Base-by-base conservation (phyloP, 1,284 basidiomycete genomes). In the Microstroma glucosiphilum region DNA sequence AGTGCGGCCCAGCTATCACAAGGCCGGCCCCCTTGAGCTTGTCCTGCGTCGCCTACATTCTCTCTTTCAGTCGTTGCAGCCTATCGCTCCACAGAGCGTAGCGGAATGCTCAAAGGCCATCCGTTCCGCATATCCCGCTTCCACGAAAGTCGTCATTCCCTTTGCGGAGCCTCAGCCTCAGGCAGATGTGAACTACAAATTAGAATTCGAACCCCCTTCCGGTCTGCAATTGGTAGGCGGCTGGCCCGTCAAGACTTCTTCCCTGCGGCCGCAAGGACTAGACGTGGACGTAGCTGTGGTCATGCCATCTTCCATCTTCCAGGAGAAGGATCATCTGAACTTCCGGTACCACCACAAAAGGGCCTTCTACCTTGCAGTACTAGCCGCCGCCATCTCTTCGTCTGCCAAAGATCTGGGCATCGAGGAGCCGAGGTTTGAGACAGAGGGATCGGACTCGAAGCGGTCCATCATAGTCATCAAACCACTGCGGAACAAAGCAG, bases 251-350 rank as follows among this genome's bases (percentile, higher is more conserved):
- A 69, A 71, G 37, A 64, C 70, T 1, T 65, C 73, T 1, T 68
- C 69, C 21, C 70, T 71, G 58, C 66, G 72, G n/a, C 67, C 72
- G 0, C 68, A 70, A 9, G 71, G 70, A 2, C 64, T 75, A 43
- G 69, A 78, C 26, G 73, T 76, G 56, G 75, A 78, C 51, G 60
- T 78, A 25, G 71, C 68, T 6, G 72, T 76, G 41, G 66, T 72
- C 21, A 75, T 80, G 78, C 66, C 65, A 2, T 72, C 91, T 86
- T 76, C 72, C 53, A 81, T 96, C 26, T 92, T 98, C 73, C 91
- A 96, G 81, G 90, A 93, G 70, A 98, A 97, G 79, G 94, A 98
- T 77, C 90, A 92, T 69, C 82, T 92, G 60, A 89, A 93, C 76
- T 86, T 87, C 41, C 86, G 96, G 19, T 93, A 90, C 80, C 93